A percentile compares a stretch with the other conserved stretches of the same genome.
phyloP scores from a whole-genome alignment of 2,329 filamentous ascomycete genomes.

The Phoma sp. region DNA sequence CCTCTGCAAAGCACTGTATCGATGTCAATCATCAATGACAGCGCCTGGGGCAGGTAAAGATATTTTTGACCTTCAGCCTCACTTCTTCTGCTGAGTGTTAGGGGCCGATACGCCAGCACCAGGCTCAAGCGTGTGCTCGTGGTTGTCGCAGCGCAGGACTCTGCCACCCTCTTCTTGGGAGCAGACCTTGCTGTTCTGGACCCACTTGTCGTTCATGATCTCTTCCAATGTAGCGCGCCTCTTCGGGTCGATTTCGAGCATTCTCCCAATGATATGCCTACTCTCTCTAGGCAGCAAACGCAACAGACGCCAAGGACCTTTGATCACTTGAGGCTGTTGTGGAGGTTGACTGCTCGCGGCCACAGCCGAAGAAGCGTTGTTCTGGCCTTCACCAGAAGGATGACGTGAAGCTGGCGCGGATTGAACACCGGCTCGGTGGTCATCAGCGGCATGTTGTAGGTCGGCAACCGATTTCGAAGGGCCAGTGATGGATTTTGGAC shows the following conservation, averaged over 20 bases:
- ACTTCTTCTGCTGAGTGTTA: constrained; percentile 44
- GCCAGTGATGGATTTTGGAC: constrained; percentile 40
- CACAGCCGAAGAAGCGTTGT: constrained; percentile 25
- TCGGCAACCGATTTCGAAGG: constrained; percentile 42
- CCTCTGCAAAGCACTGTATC: constrained; percentile 7
- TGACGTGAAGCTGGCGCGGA: constrained; percentile 53
- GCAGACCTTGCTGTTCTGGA: constrained; percentile 84
- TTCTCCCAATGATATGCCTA: constrained; percentile 84
- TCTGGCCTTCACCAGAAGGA: constrained; percentile 33
- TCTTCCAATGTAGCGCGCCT: constrained; percentile 84
- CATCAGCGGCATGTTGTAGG: constrained; percentile 45
- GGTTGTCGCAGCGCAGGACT: constrained; percentile 74
- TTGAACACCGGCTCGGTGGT: constrained; percentile 36
- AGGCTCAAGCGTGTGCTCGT: constrained; percentile 85
- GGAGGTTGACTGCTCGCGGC: constrained; percentile 46
- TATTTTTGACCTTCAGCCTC: constrained; percentile 16
- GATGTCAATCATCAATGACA: constrained; percentile 14
- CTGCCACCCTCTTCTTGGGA: constrained; percentile 75
- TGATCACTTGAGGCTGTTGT: constrained; percentile 71
- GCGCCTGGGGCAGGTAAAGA: neutral
- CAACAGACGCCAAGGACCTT: constrained; percentile 89
- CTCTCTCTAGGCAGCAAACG: constrained; percentile 88
- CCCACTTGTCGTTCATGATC: constrained; percentile 87
- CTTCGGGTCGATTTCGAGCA: constrained; percentile 88
- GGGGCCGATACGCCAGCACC: constrained; percentile 44